Percentiles rank a stretch among this genome's conserved stretches.
phyloP scores from a whole-genome alignment of 768 basidiomycete species.

The Termitomyces sp. region DNA sequence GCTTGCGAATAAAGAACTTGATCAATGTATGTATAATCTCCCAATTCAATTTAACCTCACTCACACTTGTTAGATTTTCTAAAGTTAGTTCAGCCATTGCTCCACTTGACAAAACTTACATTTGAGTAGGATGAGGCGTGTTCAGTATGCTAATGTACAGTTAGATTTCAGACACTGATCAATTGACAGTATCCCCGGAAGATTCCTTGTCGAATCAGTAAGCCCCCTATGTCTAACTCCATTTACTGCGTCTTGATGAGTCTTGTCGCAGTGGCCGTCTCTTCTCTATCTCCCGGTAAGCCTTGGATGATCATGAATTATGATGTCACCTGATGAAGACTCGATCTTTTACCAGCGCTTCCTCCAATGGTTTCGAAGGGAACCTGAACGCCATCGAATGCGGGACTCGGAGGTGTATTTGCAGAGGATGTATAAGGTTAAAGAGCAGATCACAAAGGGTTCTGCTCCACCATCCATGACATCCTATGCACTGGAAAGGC shows the following conservation, averaged over 20 bases:
- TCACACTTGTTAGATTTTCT: background rate
- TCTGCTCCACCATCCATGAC: constrained; percentile 35
- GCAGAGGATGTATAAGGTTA: constrained; percentile 35
- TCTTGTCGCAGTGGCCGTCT: constrained; percentile 5
- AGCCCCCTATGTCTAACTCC: background rate
- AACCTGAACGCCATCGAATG: constrained; percentile 30
- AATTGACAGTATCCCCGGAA: background rate
- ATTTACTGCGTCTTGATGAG: background rate
- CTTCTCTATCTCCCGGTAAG: constrained; percentile 10
- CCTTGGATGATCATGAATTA: background rate
- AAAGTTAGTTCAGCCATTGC: background rate
- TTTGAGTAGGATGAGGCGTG: background rate
- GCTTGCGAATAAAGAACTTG: background rate
- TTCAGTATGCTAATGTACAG: background rate
- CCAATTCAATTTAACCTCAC: background rate
- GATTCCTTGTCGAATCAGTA: constrained; percentile 5
- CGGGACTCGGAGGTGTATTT: constrained; percentile 27
- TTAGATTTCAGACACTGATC: too few species aligned
- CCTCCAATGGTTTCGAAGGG: constrained; percentile 40
- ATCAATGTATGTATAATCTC: background rate
- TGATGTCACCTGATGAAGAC: background rate
- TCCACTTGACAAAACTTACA: background rate
- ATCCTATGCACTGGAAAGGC: constrained; percentile 30
- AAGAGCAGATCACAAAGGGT: constrained; percentile 33
- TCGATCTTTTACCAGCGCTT: constrained; percentile 19